Evolutionary conservation across 495 filamentous ascomycete genomes (phyloP).

Genomic region (Mytilinidion resinicola): DNA sequence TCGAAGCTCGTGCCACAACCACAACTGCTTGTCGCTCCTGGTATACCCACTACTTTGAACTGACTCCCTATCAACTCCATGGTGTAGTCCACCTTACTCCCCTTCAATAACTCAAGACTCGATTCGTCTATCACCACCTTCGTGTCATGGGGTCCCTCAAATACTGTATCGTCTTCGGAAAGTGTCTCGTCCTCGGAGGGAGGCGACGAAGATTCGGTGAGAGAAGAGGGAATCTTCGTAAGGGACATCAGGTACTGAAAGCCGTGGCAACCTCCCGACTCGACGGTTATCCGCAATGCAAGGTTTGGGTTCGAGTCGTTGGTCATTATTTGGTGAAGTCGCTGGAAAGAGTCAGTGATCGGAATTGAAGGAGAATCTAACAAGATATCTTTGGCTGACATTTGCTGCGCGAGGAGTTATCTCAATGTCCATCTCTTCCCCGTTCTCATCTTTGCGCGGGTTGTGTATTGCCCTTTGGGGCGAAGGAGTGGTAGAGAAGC

Average conservation of each 20-base stretch:
- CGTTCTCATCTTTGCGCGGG: slow-evolving; percentile 65
- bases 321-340: slow-evolving; percentile 63
- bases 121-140: slow-evolving; percentile 86
- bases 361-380: background rate
- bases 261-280: slow-evolving; percentile 90
- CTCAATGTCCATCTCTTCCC: slow-evolving; percentile 70
- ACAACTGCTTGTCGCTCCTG: slow-evolving; percentile 84
- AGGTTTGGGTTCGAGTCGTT: slow-evolving; percentile 75
- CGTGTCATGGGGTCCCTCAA: slow-evolving; percentile 51
- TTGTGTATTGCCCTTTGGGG: slow-evolving; percentile 43
- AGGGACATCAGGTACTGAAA: slow-evolving; percentile 96
- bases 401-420: slow-evolving; percentile 77
- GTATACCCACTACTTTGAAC: slow-evolving; percentile 94
- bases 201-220: slow-evolving; percentile 26
- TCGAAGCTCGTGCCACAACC: slow-evolving; percentile 98
- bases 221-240: slow-evolving; percentile 41
- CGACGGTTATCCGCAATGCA: slow-evolving; percentile 82
- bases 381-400: slow-evolving; percentile 44
- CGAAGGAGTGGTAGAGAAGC: background rate
- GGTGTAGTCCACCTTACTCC: slow-evolving; percentile 90
- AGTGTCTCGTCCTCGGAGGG: slow-evolving; percentile 46
- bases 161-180: slow-evolving; percentile 63
- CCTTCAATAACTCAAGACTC: slow-evolving; percentile 82
- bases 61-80: slow-evolving; percentile 97
- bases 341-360: slow-evolving; percentile 35